A percentile compares a stretch with the other conserved stretches of the same genome.
Evolutionary conservation across 2,329 filamentous ascomycete genomes (phyloP).

Genomic region (Fusarium temperatum): DNA sequence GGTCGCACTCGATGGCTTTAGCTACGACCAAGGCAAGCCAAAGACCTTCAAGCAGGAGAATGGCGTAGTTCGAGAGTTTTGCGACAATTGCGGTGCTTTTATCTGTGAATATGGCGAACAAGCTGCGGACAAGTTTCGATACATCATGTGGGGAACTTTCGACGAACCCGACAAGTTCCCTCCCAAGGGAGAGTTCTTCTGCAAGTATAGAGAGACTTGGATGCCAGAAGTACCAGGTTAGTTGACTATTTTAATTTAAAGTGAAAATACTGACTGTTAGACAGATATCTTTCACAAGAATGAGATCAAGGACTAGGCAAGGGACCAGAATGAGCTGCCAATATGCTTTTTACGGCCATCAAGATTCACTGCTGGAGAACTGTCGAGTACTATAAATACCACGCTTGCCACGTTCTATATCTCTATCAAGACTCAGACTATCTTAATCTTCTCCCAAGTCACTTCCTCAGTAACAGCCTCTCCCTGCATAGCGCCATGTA

Average conservation of each 20-base stretch:
- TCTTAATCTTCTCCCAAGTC: not conserved
- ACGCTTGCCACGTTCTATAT: not conserved
- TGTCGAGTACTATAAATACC: rapidly evolving
- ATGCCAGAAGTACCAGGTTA: conserved; percentile 43
- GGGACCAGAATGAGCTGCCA: not conserved
- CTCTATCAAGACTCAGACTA: not conserved
- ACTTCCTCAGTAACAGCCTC: not conserved
- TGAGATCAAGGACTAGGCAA: conserved; percentile 12
- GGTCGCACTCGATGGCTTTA: conserved; percentile 11
- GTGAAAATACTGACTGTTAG: not conserved
- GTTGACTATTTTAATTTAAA: rapidly evolving
- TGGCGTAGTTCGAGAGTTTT: conserved; percentile 24
- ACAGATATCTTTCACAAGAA: conserved; percentile 16
- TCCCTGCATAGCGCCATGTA: not conserved
- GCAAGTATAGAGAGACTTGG: conserved; percentile 57
- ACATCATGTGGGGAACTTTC: conserved; percentile 57
- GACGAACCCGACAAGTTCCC: conserved; percentile 58
- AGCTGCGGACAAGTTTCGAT: conserved; percentile 56
- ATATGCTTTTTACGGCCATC: no score
- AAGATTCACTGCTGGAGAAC: no score
- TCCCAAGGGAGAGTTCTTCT: conserved; percentile 66
- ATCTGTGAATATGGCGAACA: conserved; percentile 44
- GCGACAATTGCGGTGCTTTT: conserved; percentile 23
- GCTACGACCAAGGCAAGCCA: conserved; percentile 9
- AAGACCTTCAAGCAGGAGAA: conserved; percentile 25